Conservation (phyloP, 345 rosid genomes). For the Populus alba region DNA sequence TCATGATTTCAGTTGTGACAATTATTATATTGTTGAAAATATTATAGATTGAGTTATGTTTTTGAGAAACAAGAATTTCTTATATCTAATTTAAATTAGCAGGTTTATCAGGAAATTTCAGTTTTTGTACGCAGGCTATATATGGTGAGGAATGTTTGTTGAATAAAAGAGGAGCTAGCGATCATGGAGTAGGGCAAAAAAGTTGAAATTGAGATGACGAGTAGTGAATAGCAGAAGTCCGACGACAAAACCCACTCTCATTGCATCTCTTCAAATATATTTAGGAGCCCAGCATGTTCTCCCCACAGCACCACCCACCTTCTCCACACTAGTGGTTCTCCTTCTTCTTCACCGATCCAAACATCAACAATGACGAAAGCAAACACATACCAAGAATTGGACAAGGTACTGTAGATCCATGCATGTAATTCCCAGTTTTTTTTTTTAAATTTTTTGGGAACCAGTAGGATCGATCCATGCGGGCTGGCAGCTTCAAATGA, state of each 20-base stretch:
- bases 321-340: slow-evolving; percentile 12
- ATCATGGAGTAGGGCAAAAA: no score
- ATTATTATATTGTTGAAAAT: no score
- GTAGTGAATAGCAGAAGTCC: slow-evolving; percentile 1
- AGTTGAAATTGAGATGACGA: background rate
- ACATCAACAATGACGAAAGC: slow-evolving; percentile 3
- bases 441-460: slow-evolving; percentile 10
- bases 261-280: slow-evolving; percentile 17
- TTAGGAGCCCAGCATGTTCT: slow-evolving; percentile 16
- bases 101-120: background rate
- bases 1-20: no score
- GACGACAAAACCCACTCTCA: slow-evolving; percentile 23
- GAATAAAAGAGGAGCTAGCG: background rate
- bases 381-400: background rate
- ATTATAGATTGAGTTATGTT: background rate
- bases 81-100: background rate
- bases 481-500: background rate
- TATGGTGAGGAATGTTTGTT: background rate
- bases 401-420: background rate
- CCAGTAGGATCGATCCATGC: background rate
- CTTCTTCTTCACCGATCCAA: slow-evolving; percentile 6
- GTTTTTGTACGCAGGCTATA: background rate
- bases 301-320: slow-evolving; percentile 17
- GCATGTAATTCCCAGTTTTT: background rate
- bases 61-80: background rate